A percentile compares a stretch with the other conserved stretches of the same genome.
Conservation (phyloP, 495 filamentous ascomycete genomes). For the Penicillium fimorum region DNA sequence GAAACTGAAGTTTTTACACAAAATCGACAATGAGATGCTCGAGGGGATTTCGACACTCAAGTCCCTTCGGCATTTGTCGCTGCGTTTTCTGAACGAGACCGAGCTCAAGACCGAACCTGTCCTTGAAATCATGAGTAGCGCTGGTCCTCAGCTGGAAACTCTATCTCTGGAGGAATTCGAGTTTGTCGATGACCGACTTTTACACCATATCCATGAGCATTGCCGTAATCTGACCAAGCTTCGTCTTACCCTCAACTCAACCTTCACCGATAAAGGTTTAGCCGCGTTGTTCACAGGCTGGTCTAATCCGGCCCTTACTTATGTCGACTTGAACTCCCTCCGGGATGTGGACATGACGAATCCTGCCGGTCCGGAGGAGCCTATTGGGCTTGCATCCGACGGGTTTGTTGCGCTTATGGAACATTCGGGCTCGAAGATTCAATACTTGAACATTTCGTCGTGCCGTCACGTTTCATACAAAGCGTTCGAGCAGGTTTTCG, state of each 20-base stretch:
- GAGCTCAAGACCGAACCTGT: slow-evolving; percentile 56
- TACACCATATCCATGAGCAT: slow-evolving; percentile 61
- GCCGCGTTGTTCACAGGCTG: slow-evolving; percentile 68
- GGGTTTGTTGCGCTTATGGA: slow-evolving; percentile 78
- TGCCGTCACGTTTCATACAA: slow-evolving; percentile 72
- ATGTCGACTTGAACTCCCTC: slow-evolving; percentile 69
- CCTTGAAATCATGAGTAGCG: slow-evolving; percentile 53
- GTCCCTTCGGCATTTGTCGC: slow-evolving; percentile 67
- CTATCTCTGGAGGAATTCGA: slow-evolving; percentile 66
- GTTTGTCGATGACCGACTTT: slow-evolving; percentile 57
- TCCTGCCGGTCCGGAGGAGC: slow-evolving; percentile 53
- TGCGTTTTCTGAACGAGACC: slow-evolving; percentile 58
- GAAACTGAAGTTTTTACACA: slow-evolving; percentile 64
- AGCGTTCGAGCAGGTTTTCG: slow-evolving; percentile 71
- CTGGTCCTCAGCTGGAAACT: slow-evolving; percentile 64
- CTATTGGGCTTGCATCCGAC: slow-evolving; percentile 65
- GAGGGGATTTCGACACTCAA: slow-evolving; percentile 53
- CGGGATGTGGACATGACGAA: slow-evolving; percentile 72
- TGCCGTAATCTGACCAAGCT: slow-evolving; percentile 71
- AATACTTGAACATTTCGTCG: slow-evolving; percentile 66
- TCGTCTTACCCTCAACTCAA: slow-evolving; percentile 69
- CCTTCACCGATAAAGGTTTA: slow-evolving; percentile 71
- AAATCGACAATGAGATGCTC: slow-evolving; percentile 47
- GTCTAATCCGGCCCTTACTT: slow-evolving; percentile 66
- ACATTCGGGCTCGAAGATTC: slow-evolving; percentile 68